Evolutionary conservation across 2,329 filamentous ascomycete genomes (phyloP), one percentile per base, ranked within the genome.

Genomic region (Stachybotrys elegans): DNA sequence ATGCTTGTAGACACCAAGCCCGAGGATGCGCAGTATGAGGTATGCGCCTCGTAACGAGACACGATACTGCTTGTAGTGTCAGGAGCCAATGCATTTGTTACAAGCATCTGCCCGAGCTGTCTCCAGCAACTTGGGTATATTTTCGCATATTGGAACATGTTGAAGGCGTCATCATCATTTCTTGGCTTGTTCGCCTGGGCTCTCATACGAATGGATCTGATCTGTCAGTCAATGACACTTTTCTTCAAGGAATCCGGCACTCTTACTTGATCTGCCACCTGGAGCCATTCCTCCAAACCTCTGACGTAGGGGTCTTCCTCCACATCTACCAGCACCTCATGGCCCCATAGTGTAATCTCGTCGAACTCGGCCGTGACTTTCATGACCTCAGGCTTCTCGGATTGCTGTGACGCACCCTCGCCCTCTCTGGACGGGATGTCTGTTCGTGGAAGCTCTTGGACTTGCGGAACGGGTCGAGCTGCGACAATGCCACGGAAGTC

Each of bases 301-400:
- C 85, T 84, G 5, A 88, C 71, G 60, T 89, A 93, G 2, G 77
- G 71, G 64, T 95, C 88, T 6, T 68, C 67, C 22, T 72, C 71
- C 1, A 73, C 72, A 47, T 84, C 81, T 6, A 81, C 81, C 40
- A 79, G 55, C 1, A 68, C 64, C 52, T 93, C 90, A 61, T 95
- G 90, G 0, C 79, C 83, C 91, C 91, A 97, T n/a, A 95, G 75
- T 4, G 88, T 67, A 41, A 95, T 62, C 43, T 86, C 73, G 6
- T 89, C 80, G 58, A 96, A 96, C 14, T 73, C 73, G 2, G 81
- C 82, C 17, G 82, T 71, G 35, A 79, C 70, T 41, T 86, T 75
- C 52, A 92, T 67, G 17, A 71, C 72, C 9, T 80, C 76, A 2
- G 77, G 71, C 20, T 77, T 71, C 14, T 22, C 25, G 11, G 22